A percentile compares a stretch with the other conserved stretches of the same genome.
Evolutionary conservation across 2,329 filamentous ascomycete genomes (phyloP).

Genomic region (Proliferodiscus dingleyae): DNA sequence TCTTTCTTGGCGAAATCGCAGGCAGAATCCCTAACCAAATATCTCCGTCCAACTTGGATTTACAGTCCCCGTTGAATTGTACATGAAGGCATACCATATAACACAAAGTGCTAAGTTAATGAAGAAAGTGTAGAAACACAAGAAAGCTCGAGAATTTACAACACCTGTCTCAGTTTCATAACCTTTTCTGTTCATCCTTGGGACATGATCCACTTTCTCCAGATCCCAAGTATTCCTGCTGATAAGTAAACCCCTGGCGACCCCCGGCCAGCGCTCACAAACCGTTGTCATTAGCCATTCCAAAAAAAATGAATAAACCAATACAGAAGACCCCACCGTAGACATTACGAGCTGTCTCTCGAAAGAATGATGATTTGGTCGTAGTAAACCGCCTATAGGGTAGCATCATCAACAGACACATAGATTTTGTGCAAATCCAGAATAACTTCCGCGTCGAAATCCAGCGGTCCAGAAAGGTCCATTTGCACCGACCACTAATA

Average conservation of each 20-base stretch:
- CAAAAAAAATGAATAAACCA: not conserved
- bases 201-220: not conserved
- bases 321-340: too few relatives aligned
- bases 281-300: not conserved
- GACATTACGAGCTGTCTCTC: too few relatives aligned
- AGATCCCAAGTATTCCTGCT: not conserved
- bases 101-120: not conserved
- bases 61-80: slow-evolving; percentile 1
- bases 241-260: not conserved
- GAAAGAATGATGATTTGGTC: not conserved
- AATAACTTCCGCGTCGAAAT: too few relatives aligned
- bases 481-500: too few relatives aligned
- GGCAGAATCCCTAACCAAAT: slow-evolving; percentile 10
- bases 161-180: not conserved
- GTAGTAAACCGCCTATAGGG: too few relatives aligned
- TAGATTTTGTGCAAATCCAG: too few relatives aligned
- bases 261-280: not conserved
- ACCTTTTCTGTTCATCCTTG: not conserved
- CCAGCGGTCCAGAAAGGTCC: too few relatives aligned
- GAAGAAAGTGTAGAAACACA: slow-evolving; percentile 7
- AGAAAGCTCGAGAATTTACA: not conserved
- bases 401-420: too few relatives aligned
- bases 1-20: too few relatives aligned
- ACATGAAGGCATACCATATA: slow-evolving; percentile 12
- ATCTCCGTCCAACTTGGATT: slow-evolving; percentile 12